These are phyloP conservation scores for Coprinellus micaceus DNA, from an alignment of 768 basidiomycete species.

Conservation along the genomic window DNA sequence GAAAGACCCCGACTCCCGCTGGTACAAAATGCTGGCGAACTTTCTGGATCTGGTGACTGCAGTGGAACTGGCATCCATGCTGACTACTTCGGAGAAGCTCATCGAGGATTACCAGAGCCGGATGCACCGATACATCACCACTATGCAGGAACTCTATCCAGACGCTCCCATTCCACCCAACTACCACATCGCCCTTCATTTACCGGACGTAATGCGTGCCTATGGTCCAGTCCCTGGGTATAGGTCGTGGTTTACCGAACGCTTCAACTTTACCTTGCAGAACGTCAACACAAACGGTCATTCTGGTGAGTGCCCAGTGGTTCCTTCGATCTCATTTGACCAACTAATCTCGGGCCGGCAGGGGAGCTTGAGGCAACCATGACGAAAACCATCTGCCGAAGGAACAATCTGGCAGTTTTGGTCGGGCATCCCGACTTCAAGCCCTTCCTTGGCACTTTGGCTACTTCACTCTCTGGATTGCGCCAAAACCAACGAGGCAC, in stretches of 20 bases:
- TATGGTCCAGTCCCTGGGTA: slow-evolving; percentile 27
- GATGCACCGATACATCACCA: slow-evolving; percentile 18
- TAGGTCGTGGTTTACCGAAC: neutral
- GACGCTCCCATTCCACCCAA: slow-evolving; percentile 22
- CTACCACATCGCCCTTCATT: slow-evolving; percentile 31
- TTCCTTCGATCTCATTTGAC: neutral
- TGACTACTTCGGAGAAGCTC: slow-evolving; percentile 8
- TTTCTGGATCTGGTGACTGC: slow-evolving; percentile 28
- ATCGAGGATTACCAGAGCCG: slow-evolving; percentile 9
- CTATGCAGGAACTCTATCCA: slow-evolving; percentile 18
- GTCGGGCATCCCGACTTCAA: neutral
- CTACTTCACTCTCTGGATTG: too few species aligned
- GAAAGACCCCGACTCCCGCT: slow-evolving; percentile 8
- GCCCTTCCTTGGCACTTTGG: neutral
- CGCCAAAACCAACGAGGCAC: neutral
- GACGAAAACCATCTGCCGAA: neutral
- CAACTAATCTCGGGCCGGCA: neutral
- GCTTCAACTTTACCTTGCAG: slow-evolving; percentile 2
- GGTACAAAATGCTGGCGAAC: slow-evolving; percentile 22
- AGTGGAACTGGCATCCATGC: slow-evolving; percentile 18
- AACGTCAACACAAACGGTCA: neutral
- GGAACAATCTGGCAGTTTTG: neutral
- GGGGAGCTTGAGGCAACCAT: neutral
- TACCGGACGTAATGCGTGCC: slow-evolving; percentile 18
- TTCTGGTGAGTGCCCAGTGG: neutral